A percentile compares a stretch with the other conserved stretches of the same genome.
Evolutionary conservation across 1,139 yeast genomes (phyloP).

Genomic region (Yamadazyma dendronema): DNA sequence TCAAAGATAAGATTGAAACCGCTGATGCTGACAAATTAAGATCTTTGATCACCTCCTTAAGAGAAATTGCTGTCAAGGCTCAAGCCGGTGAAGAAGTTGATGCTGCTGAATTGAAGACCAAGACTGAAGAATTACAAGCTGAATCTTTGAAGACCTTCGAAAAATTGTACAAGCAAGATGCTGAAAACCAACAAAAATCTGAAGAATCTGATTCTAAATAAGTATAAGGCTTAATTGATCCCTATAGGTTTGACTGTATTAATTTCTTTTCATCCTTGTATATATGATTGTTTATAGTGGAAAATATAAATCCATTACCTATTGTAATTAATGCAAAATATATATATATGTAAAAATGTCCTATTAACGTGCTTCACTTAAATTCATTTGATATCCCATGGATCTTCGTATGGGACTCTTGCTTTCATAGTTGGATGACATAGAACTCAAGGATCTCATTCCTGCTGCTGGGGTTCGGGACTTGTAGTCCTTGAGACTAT

Average conservation of each 20-base stretch:
- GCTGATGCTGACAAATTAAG: conserved; percentile 84
- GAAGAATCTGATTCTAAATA: conserved; percentile 18
- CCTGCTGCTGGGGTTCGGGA: neutral
- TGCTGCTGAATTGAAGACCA: conserved; percentile 80
- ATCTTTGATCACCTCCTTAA: conserved; percentile 72
- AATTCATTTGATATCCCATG: conserved; percentile 16
- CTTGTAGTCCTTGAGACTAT: conserved; percentile 17
- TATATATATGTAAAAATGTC: too few species aligned
- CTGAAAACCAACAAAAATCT: conserved; percentile 22
- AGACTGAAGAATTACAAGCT: conserved; percentile 92
- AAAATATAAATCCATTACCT: neutral
- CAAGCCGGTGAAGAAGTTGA: conserved; percentile 90
- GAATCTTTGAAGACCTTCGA: conserved; percentile 92
- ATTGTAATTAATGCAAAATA: too few species aligned
- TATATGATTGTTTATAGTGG: conserved; percentile 17
- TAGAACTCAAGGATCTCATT: conserved; percentile 14
- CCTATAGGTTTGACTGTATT: conserved; percentile 1
- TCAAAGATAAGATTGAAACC: conserved; percentile 88
- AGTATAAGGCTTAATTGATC: neutral
- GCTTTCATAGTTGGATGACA: conserved; percentile 13
- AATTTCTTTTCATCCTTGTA: conserved; percentile 12
- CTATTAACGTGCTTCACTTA: conserved; percentile 16
- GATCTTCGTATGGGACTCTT: conserved; percentile 21
- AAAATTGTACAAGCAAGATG: conserved; percentile 82
- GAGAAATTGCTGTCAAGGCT: conserved; percentile 90